Evolutionary conservation across 495 filamentous ascomycete genomes (phyloP), one percentile per base, ranked within the genome.

Genomic region (Wilcoxina mikolae): DNA sequence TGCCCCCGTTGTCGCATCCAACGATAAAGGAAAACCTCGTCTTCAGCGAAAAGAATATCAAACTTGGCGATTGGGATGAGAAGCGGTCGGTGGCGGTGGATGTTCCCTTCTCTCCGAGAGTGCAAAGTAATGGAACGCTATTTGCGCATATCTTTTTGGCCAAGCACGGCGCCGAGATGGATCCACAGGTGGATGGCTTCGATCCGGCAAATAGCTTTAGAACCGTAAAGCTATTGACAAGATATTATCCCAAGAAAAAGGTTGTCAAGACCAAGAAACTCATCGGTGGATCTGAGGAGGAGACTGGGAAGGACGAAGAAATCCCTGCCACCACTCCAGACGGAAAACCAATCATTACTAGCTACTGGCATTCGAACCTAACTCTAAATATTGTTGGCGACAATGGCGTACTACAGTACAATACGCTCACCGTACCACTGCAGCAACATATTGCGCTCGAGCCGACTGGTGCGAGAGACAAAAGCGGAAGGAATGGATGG

Each of bases 351-450:
- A 76, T 78, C 17, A 78, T 88, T 50, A 79, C 75, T 28, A 90
- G 81, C 31, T 95, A 90, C 69, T 98, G 95, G 65, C 93, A 98
- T 70, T 84, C 90, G 4, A 98, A 98, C 68, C 82, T 93, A 58
- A 93, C 88, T 25, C 70, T 98, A 35, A 83, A 87, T 12, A 73
- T 96, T 54, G 81, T 98, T 51, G 86, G 87, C 15, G 84, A 94
- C 60, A 74, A 79, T 43, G 89, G 87, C 3, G 70, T 78, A 3
- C 66, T 83, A 60, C 73, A 70, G 27, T 88, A 78, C 54, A 72
- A 74, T n/a, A 71, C 76, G 52, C 69, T 85, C 51, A 84, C 86
- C 51, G 83, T 85, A 0, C 82, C 87, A 0, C 69, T 83, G 44
- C 78, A 82, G 10, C 81, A 87, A 62, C 86, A 84, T 64, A 68